Evolutionary conservation across 2,329 filamentous ascomycete genomes (phyloP).

Genomic region (Sordariomycetes sp.): DNA sequence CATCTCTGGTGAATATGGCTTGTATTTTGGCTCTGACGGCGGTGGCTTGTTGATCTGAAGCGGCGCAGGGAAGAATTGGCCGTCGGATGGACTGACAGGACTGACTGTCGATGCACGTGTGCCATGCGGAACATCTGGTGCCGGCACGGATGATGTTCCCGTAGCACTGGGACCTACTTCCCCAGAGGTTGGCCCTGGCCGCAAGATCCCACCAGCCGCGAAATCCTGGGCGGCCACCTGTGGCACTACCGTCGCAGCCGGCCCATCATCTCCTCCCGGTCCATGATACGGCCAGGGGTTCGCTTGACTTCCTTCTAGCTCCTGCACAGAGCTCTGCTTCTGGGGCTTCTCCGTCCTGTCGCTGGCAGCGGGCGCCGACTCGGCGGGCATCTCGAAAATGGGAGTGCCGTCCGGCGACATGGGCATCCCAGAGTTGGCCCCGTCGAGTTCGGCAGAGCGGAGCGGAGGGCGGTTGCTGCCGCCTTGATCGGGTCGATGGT

Average conservation of each 20-base stretch:
- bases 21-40: slow-evolving; percentile 9
- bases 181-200: neutral
- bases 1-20: slow-evolving; percentile 16
- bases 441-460: slow-evolving; percentile 21
- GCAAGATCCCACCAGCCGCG: too few species aligned
- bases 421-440: slow-evolving; percentile 5
- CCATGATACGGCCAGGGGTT: slow-evolving; percentile 25
- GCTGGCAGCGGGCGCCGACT: slow-evolving; percentile 10
- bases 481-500: slow-evolving; percentile 7
- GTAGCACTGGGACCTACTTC: neutral
- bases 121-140: neutral
- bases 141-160: neutral
- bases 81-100: slow-evolving; percentile 3
- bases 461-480: slow-evolving; percentile 11
- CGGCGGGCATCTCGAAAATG: slow-evolving; percentile 22
- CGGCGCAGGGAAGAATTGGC: slow-evolving; percentile 15
- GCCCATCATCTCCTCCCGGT: slow-evolving; percentile 4
- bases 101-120: slow-evolving; percentile 1
- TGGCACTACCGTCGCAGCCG: neutral
- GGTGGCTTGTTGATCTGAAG: slow-evolving; percentile 15
- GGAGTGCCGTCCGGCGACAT: slow-evolving; percentile 10
- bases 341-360: neutral
- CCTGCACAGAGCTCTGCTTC: slow-evolving; percentile 5
- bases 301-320: too few species aligned
- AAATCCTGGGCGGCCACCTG: too few species aligned